Evolutionary conservation across 768 basidiomycete species (phyloP).

Genomic region (Mycena epipterygia): DNA sequence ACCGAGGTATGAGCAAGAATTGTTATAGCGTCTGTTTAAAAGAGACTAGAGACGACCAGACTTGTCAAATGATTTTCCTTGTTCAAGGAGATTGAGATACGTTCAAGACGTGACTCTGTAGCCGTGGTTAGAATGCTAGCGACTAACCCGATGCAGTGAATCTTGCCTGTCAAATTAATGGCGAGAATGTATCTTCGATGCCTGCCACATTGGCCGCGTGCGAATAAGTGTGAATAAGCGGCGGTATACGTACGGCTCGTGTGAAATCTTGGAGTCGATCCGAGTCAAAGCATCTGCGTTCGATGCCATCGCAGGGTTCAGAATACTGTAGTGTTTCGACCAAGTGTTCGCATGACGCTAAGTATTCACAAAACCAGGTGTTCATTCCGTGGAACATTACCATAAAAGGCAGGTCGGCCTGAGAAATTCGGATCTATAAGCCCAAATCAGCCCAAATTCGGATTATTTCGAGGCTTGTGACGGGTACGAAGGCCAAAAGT

Average conservation of each 20-base stretch:
- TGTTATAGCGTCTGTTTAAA: too few relatives aligned
- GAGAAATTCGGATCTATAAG: too few relatives aligned
- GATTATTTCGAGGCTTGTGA: too few relatives aligned
- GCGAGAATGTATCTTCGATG: neutral
- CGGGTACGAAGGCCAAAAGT: too few relatives aligned
- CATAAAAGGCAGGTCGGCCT: too few relatives aligned
- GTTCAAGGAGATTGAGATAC: neutral
- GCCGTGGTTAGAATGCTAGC: neutral
- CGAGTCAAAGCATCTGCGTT: neutral
- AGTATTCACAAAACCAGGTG: too few relatives aligned
- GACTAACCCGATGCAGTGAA: neutral
- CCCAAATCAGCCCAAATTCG: too few relatives aligned
- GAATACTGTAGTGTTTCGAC: too few relatives aligned
- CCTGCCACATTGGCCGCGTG: conserved; percentile 3
- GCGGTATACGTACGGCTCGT: neutral
- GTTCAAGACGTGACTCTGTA: neutral
- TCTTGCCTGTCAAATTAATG: conserved; percentile 1
- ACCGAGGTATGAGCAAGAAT: too few relatives aligned
- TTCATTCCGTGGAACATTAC: too few relatives aligned
- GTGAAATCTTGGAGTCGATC: neutral
- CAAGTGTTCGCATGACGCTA: too few relatives aligned
- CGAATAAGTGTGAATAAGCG: neutral
- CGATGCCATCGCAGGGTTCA: too few relatives aligned
- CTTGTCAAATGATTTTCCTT: neutral
- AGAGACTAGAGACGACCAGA: neutral